Evolutionary conservation across 495 filamentous ascomycete genomes (phyloP), one percentile per base, ranked within the genome.

Genomic region (Viridothelium virens): DNA sequence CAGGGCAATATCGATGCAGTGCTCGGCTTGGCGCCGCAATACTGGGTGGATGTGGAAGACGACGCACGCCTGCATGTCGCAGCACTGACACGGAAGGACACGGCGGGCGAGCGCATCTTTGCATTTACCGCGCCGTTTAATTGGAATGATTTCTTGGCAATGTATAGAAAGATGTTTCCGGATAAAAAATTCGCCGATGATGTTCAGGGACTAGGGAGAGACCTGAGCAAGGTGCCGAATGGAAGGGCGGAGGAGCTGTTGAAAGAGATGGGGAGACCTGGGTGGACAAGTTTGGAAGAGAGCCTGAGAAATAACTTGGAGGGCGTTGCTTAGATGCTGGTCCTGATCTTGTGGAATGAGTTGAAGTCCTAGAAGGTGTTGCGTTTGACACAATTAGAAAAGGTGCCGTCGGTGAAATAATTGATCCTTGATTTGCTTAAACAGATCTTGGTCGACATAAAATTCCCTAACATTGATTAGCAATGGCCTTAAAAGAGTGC

Each of bases 21-120:
- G 25, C 2, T 48, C 31, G 46, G 25, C 9, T 47, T 64, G 47
- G 44, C 69, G n/a, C 71, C 66, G 11, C 69, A 74, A 48, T 70
- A 65, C 3, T 74, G 56, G 63, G 73, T 85, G 44, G 73, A 85
- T 65, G 80, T 85, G 2, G 69, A 75, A 39, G 84, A 87, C 64
- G 72, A 68, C 4, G 83, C 81, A 0, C 71, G 72, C 0, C 71
- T 86, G 1, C 79, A 82, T 65, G 72, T 84, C 1, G 75, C 78
- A 3, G 82, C 75, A 2, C 70, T 84, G n/a, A 71, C 83, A 2
- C 71, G 81, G 44, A 73, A 74, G 0, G 67, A 69, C 1, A 75
- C 81, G 5, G 69, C 77, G 38, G 74, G 76, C 2, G 75, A 82
- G 70, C 75, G 83, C 0, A 73, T 85, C 38, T 80, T 84, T 68